Percentiles rank a stretch among this genome's conserved stretches.
Conservation (phyloP, 495 filamentous ascomycete species). For the Penicillium mononematosum region DNA sequence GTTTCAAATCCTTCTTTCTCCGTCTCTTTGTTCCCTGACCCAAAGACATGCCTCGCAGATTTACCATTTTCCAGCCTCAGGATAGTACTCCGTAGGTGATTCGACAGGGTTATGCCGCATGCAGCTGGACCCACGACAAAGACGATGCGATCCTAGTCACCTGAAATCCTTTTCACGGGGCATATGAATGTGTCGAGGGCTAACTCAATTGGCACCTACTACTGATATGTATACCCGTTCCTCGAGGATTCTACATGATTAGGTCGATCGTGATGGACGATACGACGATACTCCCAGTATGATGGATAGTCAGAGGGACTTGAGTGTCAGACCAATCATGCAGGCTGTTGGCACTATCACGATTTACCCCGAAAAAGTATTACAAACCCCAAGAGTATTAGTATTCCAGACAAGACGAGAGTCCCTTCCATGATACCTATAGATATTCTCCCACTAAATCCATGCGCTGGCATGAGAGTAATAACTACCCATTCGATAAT, state of each 20-base stretch:
- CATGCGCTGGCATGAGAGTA: too few relatives aligned
- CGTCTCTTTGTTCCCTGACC: not conserved
- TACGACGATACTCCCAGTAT: too few relatives aligned
- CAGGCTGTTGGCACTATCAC: too few relatives aligned
- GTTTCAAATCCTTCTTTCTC: not conserved
- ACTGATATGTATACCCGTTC: too few relatives aligned
- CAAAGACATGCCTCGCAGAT: not conserved
- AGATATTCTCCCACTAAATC: too few relatives aligned
- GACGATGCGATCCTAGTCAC: not conserved
- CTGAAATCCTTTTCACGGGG: not conserved
- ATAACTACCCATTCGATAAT: not conserved
- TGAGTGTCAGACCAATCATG: too few relatives aligned
- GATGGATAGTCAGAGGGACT: too few relatives aligned
- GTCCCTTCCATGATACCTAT: not conserved
- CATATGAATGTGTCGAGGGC: too few relatives aligned
- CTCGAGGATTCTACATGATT: too few relatives aligned
- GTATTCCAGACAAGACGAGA: not conserved
- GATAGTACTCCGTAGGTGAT: not conserved
- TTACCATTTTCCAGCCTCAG: not conserved
- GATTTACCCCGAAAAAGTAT: too few relatives aligned
- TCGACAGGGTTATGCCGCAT: not conserved
- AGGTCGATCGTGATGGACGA: too few relatives aligned
- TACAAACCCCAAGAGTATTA: not conserved
- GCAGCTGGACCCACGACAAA: not conserved
- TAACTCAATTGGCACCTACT: too few relatives aligned